Percentiles rank a stretch among this genome's conserved stretches.
These are phyloP conservation scores for Plectranthus barbatus DNA, from an alignment of 257 asterid species.

Conservation along the genomic window DNA sequence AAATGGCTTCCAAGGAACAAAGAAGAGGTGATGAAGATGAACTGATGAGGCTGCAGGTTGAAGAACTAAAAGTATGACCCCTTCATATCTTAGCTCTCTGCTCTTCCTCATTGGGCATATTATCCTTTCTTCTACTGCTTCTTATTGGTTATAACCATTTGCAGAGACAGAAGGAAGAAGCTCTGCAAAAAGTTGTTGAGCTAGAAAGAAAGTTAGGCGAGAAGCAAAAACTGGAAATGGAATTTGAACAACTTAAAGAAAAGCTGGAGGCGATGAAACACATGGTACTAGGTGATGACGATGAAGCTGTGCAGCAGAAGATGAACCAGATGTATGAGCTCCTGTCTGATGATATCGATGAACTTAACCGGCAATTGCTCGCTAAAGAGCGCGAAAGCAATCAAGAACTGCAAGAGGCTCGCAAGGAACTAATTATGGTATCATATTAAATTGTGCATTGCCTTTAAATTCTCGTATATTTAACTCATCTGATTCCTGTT, in stretches of 20 bases:
- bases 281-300: slow-evolving; percentile 47
- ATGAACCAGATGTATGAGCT: slow-evolving; percentile 37
- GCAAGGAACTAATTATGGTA: slow-evolving; percentile 43
- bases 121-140: no score
- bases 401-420: slow-evolving; percentile 57
- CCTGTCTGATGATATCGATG: slow-evolving; percentile 32
- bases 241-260: slow-evolving; percentile 43
- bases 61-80: slow-evolving; percentile 67
- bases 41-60: slow-evolving; percentile 63
- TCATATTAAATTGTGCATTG: slow-evolving; percentile 11
- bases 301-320: slow-evolving; percentile 37
- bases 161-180: slow-evolving; percentile 70
- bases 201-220: slow-evolving; percentile 42
- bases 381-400: slow-evolving; percentile 47
- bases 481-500: not conserved
- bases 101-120: slow-evolving; percentile 8
- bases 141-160: no score
- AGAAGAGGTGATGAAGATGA: slow-evolving; percentile 68
- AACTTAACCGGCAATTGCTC: slow-evolving; percentile 28
- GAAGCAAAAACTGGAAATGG: slow-evolving; percentile 54
- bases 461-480: slow-evolving; percentile 1
- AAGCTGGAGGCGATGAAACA: slow-evolving; percentile 53
- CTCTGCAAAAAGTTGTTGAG: slow-evolving; percentile 45
- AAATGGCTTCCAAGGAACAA: slow-evolving; percentile 80
- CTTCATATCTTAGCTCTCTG: not conserved